Evolutionary conservation across 2,329 filamentous ascomycete species (phyloP), one percentile per base, ranked within the genome.

Genomic region (Chaetomium sp.): DNA sequence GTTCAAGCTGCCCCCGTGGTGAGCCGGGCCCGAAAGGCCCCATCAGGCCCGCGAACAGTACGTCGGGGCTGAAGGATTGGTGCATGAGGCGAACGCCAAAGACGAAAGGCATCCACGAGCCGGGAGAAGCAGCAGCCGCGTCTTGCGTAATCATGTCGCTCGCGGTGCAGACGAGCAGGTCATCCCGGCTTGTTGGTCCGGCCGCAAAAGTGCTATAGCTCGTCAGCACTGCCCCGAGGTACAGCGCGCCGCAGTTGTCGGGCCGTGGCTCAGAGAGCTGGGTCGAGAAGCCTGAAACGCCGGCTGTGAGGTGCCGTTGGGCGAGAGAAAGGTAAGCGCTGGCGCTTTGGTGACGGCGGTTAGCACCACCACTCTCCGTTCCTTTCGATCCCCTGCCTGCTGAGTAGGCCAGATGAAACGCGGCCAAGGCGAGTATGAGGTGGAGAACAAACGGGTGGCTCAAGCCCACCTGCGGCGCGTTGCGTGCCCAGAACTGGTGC

Each of bases 391-490:
- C 3, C 2, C 19, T 35, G 4, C 16, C 23, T 35, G 29, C 38
- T 9, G 57, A 8, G n/a, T 60, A 59, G 4, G 70, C 69, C 4
- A 72, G 62, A 31, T 73, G 72, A 23, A 70, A 69, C 10, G 70
- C 67, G 7, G 72, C 69, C 10, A 70, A 35, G 16, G 72, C 69
- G 2, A 74, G 60, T 21, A 74, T 64, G 49, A 73, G 64, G 31
- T 70, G 67, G 9, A 74, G 68, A 21, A 72, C 65, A 31, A 69
- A 70, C 13, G 68, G 65, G 31, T 72, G 64, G 25, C 64, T 56
- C 51, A 74, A 71, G 6, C 72, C 72, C 10, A 75, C 64, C 19
- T 61, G 66, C 5, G 72, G 10, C 65, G 65, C 55, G 69, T 62
- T 60, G 33, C 58, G 58, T 16, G 49, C 25, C 58, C 58, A 60